phyloP scores from a whole-genome alignment of 2,329 filamentous ascomycete species.

The Madurella fahalii region DNA sequence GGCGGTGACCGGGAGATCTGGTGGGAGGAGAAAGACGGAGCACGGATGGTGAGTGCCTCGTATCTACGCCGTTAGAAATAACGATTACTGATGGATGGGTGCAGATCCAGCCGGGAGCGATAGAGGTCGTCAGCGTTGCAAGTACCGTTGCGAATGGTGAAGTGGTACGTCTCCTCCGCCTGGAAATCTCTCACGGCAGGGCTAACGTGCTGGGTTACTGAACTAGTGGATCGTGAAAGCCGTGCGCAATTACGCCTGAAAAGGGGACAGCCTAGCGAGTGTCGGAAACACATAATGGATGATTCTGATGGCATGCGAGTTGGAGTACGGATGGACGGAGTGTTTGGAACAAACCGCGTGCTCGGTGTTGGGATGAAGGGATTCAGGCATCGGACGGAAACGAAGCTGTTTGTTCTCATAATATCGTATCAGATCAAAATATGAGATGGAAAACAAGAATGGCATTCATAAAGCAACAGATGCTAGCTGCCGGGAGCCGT shows the following conservation, averaged over 20 bases:
- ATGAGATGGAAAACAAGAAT: neutral
- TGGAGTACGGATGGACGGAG: too few relatives aligned
- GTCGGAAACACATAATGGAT: neutral
- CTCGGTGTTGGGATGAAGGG: too few relatives aligned
- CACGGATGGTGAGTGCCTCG: constrained; percentile 54
- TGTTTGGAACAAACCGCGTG: too few relatives aligned
- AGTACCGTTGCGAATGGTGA: constrained; percentile 83
- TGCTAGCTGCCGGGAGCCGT: neutral
- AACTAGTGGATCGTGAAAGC: constrained; percentile 61
- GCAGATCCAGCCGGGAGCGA: constrained; percentile 71
- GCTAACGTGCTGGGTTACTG: constrained; percentile 1
- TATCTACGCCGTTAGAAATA: constrained; percentile 13
- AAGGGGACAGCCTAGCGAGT: neutral
- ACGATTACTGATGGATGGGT: neutral
- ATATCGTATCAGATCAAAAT: too few relatives aligned
- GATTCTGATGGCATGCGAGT: too few relatives aligned
- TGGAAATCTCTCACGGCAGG: neutral
- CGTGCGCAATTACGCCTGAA: constrained; percentile 43
- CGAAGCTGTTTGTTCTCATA: neutral
- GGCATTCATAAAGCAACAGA: neutral
- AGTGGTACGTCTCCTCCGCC: constrained; percentile 47
- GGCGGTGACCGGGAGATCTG: constrained; percentile 65
- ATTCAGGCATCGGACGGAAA: neutral
- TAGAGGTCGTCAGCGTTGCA: constrained; percentile 71
- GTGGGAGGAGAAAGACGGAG: constrained; percentile 73